Base-by-base conservation (phyloP, 257 asterid genomes). In the Jacaranda copaia region DNA sequence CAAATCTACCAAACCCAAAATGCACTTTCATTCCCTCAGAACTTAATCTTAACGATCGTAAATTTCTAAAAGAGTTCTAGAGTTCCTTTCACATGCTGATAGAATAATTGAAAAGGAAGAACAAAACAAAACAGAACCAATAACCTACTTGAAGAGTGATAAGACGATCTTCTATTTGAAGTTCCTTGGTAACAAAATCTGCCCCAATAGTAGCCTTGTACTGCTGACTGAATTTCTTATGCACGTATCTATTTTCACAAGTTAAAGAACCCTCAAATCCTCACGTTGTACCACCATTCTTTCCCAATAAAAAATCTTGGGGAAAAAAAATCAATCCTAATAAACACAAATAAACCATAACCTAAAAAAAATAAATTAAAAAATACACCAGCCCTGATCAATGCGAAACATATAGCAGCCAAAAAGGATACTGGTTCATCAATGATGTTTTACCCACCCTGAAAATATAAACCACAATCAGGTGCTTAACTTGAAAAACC, bases 181-280 rank as follows among this genome's bases (percentile, higher is more conserved):
- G 92, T 73, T 96, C 99, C 87, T 91, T 96, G 3, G 99, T 96
- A 64, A 96, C 97, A 77, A 96, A 96, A 89, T 96, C 99, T 64
- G 99, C 99, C 82, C 99, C 99, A 75, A 96, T 96, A 7, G 99
- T 96, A 58, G 99, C 98, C 83, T 93, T 96, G 73, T 93, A 96
- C 89, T 93, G 98, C 85, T 93, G 97, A 68, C 97, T 96, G 82
- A 90, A 96, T 87, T 87, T 96, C 92, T 96, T 96, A 78, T 91
- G 96, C 1, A 93, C 98, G 83, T 93, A 96, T 87, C 97, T 93
- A 75, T 72, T 62, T 45, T 32, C 32, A 75, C 63, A 73, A 51
- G 87, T 88, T 82, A 87, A 91, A 70, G 88, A 84, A 79, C 52
- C 72, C 78, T 35, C 76, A 64, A 8, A 42, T 42, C 46, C 46